Evolutionary conservation across 1,284 basidiomycete species (phyloP).

Genomic region (Ceratobasidium sp.): DNA sequence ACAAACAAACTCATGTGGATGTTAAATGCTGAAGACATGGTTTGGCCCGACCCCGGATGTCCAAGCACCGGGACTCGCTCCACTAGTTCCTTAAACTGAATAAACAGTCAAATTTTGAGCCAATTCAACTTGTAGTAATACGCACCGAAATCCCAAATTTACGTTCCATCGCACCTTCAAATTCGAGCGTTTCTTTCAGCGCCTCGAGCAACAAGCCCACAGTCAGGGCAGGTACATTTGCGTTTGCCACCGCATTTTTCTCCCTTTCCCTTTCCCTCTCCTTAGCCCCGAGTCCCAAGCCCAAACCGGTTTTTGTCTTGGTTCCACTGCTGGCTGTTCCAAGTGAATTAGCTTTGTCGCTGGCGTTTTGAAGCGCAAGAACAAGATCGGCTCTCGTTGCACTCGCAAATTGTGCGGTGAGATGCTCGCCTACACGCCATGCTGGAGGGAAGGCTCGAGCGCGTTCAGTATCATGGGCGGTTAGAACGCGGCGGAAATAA

Average conservation of each 20-base stretch:
- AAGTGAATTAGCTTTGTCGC: slow-evolving; percentile 20
- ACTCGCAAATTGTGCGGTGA: slow-evolving; percentile 87
- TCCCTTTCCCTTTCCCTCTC: slow-evolving; percentile 52
- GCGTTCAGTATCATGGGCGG: slow-evolving; percentile 91
- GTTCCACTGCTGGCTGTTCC: neutral
- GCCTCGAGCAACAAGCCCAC: slow-evolving; percentile 87
- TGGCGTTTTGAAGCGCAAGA: slow-evolving; percentile 22
- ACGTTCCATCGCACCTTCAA: slow-evolving; percentile 83
- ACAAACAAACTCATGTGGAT: slow-evolving; percentile 94
- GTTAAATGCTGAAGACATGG: slow-evolving; percentile 91
- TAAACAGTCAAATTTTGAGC: neutral
- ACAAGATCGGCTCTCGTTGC: slow-evolving; percentile 66
- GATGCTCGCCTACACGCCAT: slow-evolving; percentile 86
- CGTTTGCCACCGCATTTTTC: slow-evolving; percentile 50
- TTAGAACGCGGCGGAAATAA: slow-evolving; percentile 95
- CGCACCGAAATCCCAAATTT: slow-evolving; percentile 84
- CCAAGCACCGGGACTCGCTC: slow-evolving; percentile 28
- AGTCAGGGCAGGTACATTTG: slow-evolving; percentile 68
- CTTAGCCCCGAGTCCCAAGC: slow-evolving; percentile 1
- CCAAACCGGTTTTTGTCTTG: neutral
- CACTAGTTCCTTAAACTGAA: slow-evolving; percentile 47
- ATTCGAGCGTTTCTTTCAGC: slow-evolving; percentile 87
- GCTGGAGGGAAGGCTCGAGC: slow-evolving; percentile 83
- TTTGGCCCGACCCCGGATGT: slow-evolving; percentile 59
- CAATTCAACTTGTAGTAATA: neutral